Evolutionary conservation across 345 rosid species (phyloP).

Genomic region (Salix exigua): DNA sequence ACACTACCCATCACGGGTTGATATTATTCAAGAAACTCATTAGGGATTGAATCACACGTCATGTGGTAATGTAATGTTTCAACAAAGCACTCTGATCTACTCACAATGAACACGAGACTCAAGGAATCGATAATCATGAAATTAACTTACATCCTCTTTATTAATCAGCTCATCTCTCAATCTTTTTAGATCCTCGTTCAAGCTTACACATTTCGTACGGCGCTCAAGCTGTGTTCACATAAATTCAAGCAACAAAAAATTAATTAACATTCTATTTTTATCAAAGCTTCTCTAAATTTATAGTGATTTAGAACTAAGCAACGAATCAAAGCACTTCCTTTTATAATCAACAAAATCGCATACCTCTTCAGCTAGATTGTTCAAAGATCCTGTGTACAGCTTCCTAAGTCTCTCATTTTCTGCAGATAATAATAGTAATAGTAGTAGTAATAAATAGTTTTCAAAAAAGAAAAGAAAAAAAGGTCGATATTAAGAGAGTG

Average conservation of each 20-base stretch:
- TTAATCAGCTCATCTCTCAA: conserved; percentile 38
- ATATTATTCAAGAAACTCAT: too few relatives aligned
- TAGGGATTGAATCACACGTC: too few relatives aligned
- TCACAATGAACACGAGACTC: too few relatives aligned
- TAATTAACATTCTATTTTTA: not conserved
- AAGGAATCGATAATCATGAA: not conserved
- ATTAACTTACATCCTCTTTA: conserved; percentile 43
- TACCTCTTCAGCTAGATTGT: conserved; percentile 64
- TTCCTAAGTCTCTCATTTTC: conserved; percentile 61
- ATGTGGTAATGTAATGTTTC: too few relatives aligned
- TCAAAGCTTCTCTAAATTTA: not conserved
- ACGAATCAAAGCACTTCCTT: not conserved
- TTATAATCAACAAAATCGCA: not conserved
- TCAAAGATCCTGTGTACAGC: conserved; percentile 51
- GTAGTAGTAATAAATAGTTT: too few relatives aligned
- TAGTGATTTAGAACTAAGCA: not conserved
- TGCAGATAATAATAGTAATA: conserved; percentile 20
- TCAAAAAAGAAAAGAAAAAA: not conserved
- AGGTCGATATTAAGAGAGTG: not conserved
- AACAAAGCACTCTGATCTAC: too few relatives aligned
- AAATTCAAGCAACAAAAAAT: not conserved
- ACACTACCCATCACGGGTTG: too few relatives aligned
- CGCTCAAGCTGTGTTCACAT: conserved; percentile 50
- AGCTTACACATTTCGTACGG: conserved; percentile 48
- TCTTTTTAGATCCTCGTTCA: conserved; percentile 55